phyloP scores from a whole-genome alignment of 352 stramenopile genomes.

The Phytophthora sansomeana region DNA sequence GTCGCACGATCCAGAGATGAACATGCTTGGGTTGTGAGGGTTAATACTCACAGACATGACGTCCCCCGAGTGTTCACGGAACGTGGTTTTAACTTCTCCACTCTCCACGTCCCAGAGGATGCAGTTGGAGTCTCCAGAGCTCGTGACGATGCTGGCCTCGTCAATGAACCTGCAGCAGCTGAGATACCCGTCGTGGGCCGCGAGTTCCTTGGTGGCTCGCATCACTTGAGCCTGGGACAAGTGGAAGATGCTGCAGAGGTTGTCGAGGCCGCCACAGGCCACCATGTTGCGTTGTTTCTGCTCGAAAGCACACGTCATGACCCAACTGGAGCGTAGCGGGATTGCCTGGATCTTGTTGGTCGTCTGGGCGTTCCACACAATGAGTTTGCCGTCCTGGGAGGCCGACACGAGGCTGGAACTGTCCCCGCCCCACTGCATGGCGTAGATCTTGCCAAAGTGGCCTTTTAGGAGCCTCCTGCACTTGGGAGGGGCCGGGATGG shows the following conservation, averaged over 20 bases:
- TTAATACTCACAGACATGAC: slow-evolving; percentile 98
- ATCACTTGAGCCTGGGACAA: slow-evolving; percentile 91
- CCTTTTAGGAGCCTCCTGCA: slow-evolving; percentile 96
- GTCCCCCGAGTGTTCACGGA: slow-evolving; percentile 98
- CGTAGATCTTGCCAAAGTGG: slow-evolving; percentile 99
- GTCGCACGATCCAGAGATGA: slow-evolving; percentile 98
- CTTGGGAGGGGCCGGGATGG: slow-evolving; percentile 90
- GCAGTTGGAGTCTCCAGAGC: slow-evolving; percentile 97
- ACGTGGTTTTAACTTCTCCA: slow-evolving; percentile 94
- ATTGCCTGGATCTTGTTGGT: slow-evolving; percentile 98
- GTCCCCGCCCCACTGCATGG: slow-evolving; percentile 98
- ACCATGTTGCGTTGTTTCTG: slow-evolving; percentile 97
- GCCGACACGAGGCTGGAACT: slow-evolving; percentile 91
- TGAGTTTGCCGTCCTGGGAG: slow-evolving; percentile 98
- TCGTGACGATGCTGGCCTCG: slow-evolving; percentile 94
- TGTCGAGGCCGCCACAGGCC: slow-evolving; percentile 98
- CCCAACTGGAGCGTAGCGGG: slow-evolving; percentile 97
- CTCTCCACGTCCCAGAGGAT: slow-evolving; percentile 99
- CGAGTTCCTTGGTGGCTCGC: slow-evolving; percentile 95
- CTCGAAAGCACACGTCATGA: slow-evolving; percentile 99
- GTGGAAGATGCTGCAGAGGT: slow-evolving; percentile 99
- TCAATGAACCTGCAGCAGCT: slow-evolving; percentile 98
- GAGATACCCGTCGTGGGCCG: slow-evolving; percentile 98
- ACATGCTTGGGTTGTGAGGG: slow-evolving; percentile 96
- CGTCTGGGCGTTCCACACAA: slow-evolving; percentile 98